Evolutionary conservation across 495 filamentous ascomycete species (phyloP).

Genomic region (Thozetella sp.): DNA sequence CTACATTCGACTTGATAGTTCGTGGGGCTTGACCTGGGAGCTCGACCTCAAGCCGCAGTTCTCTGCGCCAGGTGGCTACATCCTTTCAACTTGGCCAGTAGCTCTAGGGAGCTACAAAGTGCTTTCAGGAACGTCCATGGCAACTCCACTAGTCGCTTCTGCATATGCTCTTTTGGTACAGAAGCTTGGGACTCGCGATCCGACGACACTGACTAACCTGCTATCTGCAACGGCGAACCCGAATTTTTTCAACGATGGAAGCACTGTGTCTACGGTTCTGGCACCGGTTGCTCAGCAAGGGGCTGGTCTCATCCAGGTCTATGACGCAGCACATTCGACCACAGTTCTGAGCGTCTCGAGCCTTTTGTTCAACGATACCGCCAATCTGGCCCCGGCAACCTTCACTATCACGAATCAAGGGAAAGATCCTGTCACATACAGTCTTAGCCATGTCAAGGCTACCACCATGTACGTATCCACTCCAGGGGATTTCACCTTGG

Average conservation of each 20-base stretch:
- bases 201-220: conserved; percentile 28
- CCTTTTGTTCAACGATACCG: conserved; percentile 56
- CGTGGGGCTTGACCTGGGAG: conserved; percentile 52
- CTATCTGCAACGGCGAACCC: conserved; percentile 36
- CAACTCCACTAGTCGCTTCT: conserved; percentile 48
- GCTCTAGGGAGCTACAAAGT: conserved; percentile 45
- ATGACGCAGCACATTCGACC: conserved; percentile 46
- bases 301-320: conserved; percentile 53
- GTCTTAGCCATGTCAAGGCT: conserved; percentile 32
- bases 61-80: conserved; percentile 46
- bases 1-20: conserved; percentile 40
- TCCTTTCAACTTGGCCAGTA: conserved; percentile 50
- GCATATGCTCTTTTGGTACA: conserved; percentile 49
- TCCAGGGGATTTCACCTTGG: conserved; percentile 18
- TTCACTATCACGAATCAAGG: conserved; percentile 52
- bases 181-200: conserved; percentile 35
- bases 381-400: conserved; percentile 33
- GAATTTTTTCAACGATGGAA: conserved; percentile 45
- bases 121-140: conserved; percentile 57
- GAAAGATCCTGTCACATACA: conserved; percentile 36
- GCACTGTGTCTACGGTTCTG: conserved; percentile 26
- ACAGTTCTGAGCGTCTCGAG: conserved; percentile 46
- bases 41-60: conserved; percentile 48
- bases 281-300: conserved; percentile 55
- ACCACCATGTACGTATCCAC: conserved; percentile 33